Evolutionary conservation across 192 early-diverging fungal species (phyloP), one percentile per base, ranked within the genome.

Genomic region (Coemansia sp.): DNA sequence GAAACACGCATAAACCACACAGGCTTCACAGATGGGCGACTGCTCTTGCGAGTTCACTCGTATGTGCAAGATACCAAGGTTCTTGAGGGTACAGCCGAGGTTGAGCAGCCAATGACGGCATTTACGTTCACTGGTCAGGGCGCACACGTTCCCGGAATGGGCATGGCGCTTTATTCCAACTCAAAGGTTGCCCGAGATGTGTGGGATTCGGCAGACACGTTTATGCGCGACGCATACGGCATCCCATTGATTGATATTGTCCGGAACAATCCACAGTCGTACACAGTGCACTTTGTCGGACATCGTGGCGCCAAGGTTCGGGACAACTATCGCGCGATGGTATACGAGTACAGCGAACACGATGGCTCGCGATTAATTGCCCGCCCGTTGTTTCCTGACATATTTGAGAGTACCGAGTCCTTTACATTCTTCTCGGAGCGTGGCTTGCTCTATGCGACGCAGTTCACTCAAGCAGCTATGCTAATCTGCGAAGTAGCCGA

Each of bases 91-190:
- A 85, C 82, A 16, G 95, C 95, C 32, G 88, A 97, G 71, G 90
- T 97, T 31, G 90, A 93, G 55, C 91, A 93, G 73, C 87, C 92
- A 22, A 79, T 78, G 44, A 94, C 93, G 18, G 88, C 88, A 50
- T 93, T 91, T 68, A 88, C 91, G 10, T 97, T 97, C 71, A 93
- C 93, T 54, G 95, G 95, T 41, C 95, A 97, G 68, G 95, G 95
- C 67, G 92, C 95, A 56, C 95, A 97, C 64, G 87, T 91, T 69
- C 84, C 80, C 28, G 92, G 92, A 31, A 97, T 97, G 95, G 95
- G 95, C 64, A 97, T 97, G 95, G 87, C 86, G 31, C 85, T 97
- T 26, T 97, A 97, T 64, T 83, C 78, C 8, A 76, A 80, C 27
- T 94, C 92, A 1, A 67, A 85, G 44, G 85, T 91, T 66, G 94